Evolutionary conservation across 192 early-diverging fungal species (phyloP).

Genomic region (Coemansia sp.): DNA sequence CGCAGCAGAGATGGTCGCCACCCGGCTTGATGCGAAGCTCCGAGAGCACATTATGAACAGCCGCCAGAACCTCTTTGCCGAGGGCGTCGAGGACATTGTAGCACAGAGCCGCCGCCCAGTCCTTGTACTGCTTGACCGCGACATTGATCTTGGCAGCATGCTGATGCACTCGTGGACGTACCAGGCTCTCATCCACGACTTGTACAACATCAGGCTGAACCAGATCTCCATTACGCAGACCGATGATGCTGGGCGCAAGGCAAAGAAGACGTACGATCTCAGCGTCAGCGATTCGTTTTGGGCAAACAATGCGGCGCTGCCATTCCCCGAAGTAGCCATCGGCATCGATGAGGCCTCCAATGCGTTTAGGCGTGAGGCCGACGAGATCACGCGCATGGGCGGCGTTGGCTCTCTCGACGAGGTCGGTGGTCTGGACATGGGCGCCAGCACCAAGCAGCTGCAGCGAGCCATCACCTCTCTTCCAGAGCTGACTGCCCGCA

Average conservation of each 20-base stretch:
- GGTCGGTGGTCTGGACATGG: conserved; percentile 59
- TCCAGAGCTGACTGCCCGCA: conserved; percentile 92
- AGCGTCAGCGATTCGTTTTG: conserved; percentile 92
- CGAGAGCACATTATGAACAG: conserved; percentile 91
- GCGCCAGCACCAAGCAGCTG: conserved; percentile 81
- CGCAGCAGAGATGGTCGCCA: conserved; percentile 91
- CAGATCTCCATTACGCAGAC: conserved; percentile 62
- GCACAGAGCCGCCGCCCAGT: conserved; percentile 68
- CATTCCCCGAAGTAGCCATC: conserved; percentile 97
- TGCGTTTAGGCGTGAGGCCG: conserved; percentile 93
- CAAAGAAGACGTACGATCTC: conserved; percentile 81
- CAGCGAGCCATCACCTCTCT: conserved; percentile 89
- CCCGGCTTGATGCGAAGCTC: conserved; percentile 83
- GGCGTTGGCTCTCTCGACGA: conserved; percentile 76
- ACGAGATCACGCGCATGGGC: conserved; percentile 82
- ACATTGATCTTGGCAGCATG: conserved; percentile 88
- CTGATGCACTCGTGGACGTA: conserved; percentile 98
- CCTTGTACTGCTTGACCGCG: conserved; percentile 87
- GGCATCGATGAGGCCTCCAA: conserved; percentile 91
- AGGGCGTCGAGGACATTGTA: conserved; percentile 44
- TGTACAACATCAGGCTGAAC: conserved; percentile 90
- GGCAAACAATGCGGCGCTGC: conserved; percentile 84
- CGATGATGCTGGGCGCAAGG: conserved; percentile 63
- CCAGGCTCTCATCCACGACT: conserved; percentile 92
- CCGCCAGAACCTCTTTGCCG: conserved; percentile 79